A percentile compares a stretch with the other conserved stretches of the same genome.
Conservation (phyloP, 352 stramenopile genomes). For the Pythium folliculosum region DNA sequence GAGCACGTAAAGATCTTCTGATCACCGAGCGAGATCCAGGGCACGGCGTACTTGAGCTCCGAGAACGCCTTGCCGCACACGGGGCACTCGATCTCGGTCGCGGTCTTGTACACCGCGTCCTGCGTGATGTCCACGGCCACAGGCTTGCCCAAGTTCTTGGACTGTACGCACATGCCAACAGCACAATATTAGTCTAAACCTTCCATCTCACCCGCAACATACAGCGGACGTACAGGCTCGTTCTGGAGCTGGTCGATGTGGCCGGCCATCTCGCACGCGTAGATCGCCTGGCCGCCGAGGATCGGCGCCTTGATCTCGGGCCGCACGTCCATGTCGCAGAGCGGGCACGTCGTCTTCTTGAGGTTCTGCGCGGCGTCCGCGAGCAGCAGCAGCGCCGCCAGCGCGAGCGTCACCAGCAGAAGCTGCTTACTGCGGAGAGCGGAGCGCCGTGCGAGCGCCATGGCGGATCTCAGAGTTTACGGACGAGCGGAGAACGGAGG, state of each 20-base stretch:
- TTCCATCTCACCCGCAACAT: neutral
- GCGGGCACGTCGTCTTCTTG: constrained; percentile 56
- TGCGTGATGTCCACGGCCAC: constrained; percentile 50
- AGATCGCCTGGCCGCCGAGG: constrained; percentile 67
- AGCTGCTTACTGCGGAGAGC: neutral
- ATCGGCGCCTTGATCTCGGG: constrained; percentile 62
- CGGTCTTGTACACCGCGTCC: constrained; percentile 66
- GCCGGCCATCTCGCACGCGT: constrained; percentile 76
- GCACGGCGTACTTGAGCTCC: constrained; percentile 73
- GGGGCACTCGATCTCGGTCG: constrained; percentile 71
- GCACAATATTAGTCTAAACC: neutral
- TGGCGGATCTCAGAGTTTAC: neutral
- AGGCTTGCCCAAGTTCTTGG: constrained; percentile 47
- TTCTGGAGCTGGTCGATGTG: constrained; percentile 75
- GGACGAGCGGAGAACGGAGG: neutral
- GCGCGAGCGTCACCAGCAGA: constrained; percentile 7
- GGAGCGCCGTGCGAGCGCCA: neutral
- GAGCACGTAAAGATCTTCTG: constrained; percentile 45
- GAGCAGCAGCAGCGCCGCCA: constrained; percentile 22
- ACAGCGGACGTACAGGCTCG: constrained; percentile 45
- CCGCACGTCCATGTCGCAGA: constrained; percentile 70
- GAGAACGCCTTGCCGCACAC: constrained; percentile 55
- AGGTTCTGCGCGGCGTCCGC: constrained; percentile 40
- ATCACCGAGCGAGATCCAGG: constrained; percentile 56
- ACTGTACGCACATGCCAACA: constrained; percentile 22